Evolutionary conservation across 805 yeast species (phyloP).

Genomic region (Starmerella sirachaensis): DNA sequence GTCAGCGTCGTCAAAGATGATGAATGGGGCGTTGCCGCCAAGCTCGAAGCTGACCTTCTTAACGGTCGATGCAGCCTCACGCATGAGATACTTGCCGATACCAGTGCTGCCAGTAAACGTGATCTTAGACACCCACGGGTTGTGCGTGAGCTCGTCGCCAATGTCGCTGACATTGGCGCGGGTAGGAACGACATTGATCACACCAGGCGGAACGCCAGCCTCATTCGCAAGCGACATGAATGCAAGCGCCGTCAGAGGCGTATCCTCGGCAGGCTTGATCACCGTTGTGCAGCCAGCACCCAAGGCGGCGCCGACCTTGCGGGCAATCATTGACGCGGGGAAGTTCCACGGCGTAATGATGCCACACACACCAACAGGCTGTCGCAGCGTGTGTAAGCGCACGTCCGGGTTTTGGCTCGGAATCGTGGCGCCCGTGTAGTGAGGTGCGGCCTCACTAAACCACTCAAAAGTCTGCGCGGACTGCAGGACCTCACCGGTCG

Average conservation of each 20-base stretch:
- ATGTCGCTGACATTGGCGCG: conserved; percentile 28
- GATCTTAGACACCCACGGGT: conserved; percentile 46
- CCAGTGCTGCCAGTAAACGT: conserved; percentile 72
- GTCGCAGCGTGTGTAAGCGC: conserved; percentile 48
- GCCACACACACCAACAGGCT: conserved; percentile 76
- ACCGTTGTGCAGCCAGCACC: conserved; percentile 75
- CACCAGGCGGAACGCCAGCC: conserved; percentile 66
- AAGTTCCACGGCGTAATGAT: conserved; percentile 78
- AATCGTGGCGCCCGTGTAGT: conserved; percentile 54
- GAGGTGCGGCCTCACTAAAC: conserved; percentile 69
- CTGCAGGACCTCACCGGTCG: conserved; percentile 55
- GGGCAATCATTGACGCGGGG: conserved; percentile 66
- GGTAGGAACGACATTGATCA: conserved; percentile 47
- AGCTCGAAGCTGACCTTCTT: conserved; percentile 64
- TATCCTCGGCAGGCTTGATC: conserved; percentile 64
- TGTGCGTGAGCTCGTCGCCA: conserved; percentile 48
- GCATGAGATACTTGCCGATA: conserved; percentile 57
- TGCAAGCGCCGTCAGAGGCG: conserved; percentile 65
- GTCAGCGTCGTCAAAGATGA: conserved; percentile 64
- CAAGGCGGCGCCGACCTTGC: conserved; percentile 63
- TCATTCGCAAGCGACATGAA: conserved; percentile 46
- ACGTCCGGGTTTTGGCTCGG: conserved; percentile 38
- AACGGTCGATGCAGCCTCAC: conserved; percentile 45
- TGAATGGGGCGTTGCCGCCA: conserved; percentile 74
- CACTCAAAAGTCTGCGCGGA: conserved; percentile 76